Evolutionary conservation across 225 moss, liverwort and hornwort genomes (phyloP).

Genomic region (Takakia lepidozioides): DNA sequence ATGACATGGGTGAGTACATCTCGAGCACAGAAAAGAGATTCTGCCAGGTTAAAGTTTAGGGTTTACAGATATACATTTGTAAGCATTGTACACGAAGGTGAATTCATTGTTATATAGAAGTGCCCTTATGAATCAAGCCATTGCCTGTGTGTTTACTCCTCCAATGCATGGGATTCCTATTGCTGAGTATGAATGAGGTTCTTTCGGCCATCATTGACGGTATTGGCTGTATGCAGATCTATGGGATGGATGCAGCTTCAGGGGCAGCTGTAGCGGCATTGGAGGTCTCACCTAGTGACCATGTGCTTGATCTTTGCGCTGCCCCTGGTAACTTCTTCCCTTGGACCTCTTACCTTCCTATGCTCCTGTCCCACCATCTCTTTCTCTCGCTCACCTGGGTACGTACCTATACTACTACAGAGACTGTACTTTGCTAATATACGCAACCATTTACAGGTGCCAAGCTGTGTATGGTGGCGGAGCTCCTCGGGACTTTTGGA

Average conservation of each 20-base stretch:
- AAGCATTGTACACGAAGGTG: too few species aligned
- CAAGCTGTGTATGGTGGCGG: constrained; percentile 97
- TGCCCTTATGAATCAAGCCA: too few species aligned
- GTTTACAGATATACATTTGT: too few species aligned
- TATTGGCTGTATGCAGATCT: constrained; percentile 50
- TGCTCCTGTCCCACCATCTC: not conserved
- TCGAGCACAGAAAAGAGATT: too few species aligned
- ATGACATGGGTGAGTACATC: too few species aligned
- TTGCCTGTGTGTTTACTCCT: too few species aligned
- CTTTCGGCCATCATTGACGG: too few species aligned
- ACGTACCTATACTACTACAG: not conserved
- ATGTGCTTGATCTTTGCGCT: constrained; percentile 95
- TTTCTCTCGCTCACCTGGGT: not conserved
- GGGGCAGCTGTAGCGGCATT: constrained; percentile 94
- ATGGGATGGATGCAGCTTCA: constrained; percentile 98
- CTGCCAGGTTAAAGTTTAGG: too few species aligned
- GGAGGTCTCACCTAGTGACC: constrained; percentile 62
- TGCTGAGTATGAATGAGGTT: too few species aligned
- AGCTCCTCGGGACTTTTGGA: constrained; percentile 61
- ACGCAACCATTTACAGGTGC: constrained; percentile 42
- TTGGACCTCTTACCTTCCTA: not conserved
- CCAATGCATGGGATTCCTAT: too few species aligned
- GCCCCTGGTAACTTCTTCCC: constrained; percentile 61
- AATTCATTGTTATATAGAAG: too few species aligned
- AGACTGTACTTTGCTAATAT: not conserved